phyloP scores from a whole-genome alignment of 2,329 filamentous ascomycete species.

The Sarocladium brachiariae region DNA sequence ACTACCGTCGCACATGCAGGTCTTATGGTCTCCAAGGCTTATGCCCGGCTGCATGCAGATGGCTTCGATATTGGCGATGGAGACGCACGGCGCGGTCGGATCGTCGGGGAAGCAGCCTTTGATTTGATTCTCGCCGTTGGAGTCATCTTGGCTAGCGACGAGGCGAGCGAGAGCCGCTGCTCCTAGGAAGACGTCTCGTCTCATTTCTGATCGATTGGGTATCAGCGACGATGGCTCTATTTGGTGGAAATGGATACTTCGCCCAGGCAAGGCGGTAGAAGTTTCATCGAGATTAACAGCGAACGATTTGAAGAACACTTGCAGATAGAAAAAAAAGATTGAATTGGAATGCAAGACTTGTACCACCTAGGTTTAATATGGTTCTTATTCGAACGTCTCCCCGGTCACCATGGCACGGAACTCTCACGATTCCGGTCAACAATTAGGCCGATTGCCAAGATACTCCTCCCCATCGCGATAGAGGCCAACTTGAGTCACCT shows the following conservation, averaged over 20 bases:
- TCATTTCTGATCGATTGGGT: too few species aligned
- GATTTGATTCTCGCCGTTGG: not conserved
- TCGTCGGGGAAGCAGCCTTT: not conserved
- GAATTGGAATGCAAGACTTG: not conserved
- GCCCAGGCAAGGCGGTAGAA: not conserved
- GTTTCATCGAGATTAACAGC: too few species aligned
- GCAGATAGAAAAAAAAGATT: not conserved
- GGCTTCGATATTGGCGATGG: not conserved
- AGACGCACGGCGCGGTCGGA: not conserved
- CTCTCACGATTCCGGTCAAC: not conserved
- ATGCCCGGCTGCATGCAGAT: slow-evolving; percentile 7
- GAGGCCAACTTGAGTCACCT: too few species aligned
- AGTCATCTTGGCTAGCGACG: not conserved
- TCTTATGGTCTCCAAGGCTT: slow-evolving; percentile 17
- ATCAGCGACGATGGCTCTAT: too few species aligned
- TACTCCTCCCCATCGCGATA: not conserved
- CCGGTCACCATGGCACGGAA: too few species aligned
- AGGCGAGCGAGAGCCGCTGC: not conserved
- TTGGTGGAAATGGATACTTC: too few species aligned
- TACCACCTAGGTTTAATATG: not conserved
- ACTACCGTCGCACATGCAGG: slow-evolving; percentile 36
- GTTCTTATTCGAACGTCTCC: too few species aligned
- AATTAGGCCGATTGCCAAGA: not conserved
- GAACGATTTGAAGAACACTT: too few species aligned
- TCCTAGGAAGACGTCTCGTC: not conserved